Base-by-base conservation (phyloP, 768 basidiomycete genomes). In the Cystobasidium onofrii region DNA sequence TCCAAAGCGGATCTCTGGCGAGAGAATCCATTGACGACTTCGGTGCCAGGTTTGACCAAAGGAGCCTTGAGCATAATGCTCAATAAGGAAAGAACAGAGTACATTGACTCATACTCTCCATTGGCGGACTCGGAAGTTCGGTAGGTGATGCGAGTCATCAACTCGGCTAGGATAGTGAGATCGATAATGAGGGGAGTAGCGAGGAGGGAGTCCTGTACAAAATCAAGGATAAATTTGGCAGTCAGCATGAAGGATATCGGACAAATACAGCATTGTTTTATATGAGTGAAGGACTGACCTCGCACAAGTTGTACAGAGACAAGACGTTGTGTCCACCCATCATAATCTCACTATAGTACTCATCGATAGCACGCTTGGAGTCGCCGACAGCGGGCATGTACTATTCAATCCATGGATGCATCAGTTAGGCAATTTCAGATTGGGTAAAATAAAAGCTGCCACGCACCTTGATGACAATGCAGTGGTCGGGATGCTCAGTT, bases 321-420 rank as follows among this genome's bases (percentile, higher is more conserved):
- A 96, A 93, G 13, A 90, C 91, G 76, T 89, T 90, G 75, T 91
- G 85, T 33, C 94, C 94, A 77, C 94, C 94, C 80, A 94, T 95
- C 84, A 94, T 89, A 79, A 98, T 93, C 85, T 98, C 94, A 13
- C 91, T 94, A 82, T 93, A 92, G 83, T 97, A 98, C 84, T 97
- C 94, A 83, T 98, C 96, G 85, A 98, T 92, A n/a, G 94, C 96
- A 72, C 92, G 86, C 87, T 97, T 98, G 73, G 90, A 91, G 84
- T 98, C 96, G 95, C 92, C 36, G 67, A 27, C 39, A 60, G 36
- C 23, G 23, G 31, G 73, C 63, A 39, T 75, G 33, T 25, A 43
- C 27, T 50, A n/a, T 12, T 39, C 9, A 50, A 50, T 15, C n/a
- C 39, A 33, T 17, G 1, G 18, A 9, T 12, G 46, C 15, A 50